Conservation (phyloP, 805 yeast species). For the Saccharomyces kudriavzevii region DNA sequence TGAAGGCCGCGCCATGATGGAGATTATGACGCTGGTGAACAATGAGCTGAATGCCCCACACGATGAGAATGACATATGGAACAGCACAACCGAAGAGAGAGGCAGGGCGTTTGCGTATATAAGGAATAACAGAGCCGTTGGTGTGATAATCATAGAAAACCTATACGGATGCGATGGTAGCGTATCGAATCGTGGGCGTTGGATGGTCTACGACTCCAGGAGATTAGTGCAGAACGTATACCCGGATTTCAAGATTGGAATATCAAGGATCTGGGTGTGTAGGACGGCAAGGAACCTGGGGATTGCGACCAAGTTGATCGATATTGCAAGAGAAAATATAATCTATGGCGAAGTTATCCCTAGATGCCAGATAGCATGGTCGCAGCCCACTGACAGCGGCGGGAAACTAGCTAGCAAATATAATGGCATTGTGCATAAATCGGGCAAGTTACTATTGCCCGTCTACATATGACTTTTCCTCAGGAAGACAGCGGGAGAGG, state of each 20-base stretch:
- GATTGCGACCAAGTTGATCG: slow-evolving; percentile 40
- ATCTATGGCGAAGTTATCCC: slow-evolving; percentile 43
- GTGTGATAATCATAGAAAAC: slow-evolving; percentile 45
- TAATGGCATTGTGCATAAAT: slow-evolving; percentile 45
- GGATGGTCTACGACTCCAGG: slow-evolving; percentile 54
- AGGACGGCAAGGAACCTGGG: slow-evolving; percentile 41
- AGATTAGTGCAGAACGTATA: slow-evolving; percentile 39
- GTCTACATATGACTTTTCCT: slow-evolving; percentile 19
- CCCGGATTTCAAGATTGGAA: slow-evolving; percentile 37
- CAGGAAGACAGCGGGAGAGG: slow-evolving; percentile 39
- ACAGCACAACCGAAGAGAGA: slow-evolving; percentile 6
- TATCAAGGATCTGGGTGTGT: slow-evolving; percentile 43
- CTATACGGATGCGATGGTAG: slow-evolving; percentile 3
- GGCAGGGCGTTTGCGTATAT: slow-evolving; percentile 48
- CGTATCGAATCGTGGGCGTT: slow-evolving; percentile 37
- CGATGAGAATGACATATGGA: slow-evolving; percentile 38
- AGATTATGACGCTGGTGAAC: slow-evolving; percentile 47
- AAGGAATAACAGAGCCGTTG: slow-evolving; percentile 41
- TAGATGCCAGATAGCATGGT: slow-evolving; percentile 49
- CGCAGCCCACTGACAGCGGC: slow-evolving; percentile 65
- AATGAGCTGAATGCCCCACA: slow-evolving; percentile 52
- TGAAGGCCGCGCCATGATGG: slow-evolving; percentile 32
- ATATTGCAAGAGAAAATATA: slow-evolving; percentile 36
- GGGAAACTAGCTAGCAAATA: slow-evolving; percentile 48
- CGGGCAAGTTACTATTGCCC: slow-evolving; percentile 28